Evolutionary conservation across 179 eudicot species (phyloP).

Genomic region (Spergularia azorica): DNA sequence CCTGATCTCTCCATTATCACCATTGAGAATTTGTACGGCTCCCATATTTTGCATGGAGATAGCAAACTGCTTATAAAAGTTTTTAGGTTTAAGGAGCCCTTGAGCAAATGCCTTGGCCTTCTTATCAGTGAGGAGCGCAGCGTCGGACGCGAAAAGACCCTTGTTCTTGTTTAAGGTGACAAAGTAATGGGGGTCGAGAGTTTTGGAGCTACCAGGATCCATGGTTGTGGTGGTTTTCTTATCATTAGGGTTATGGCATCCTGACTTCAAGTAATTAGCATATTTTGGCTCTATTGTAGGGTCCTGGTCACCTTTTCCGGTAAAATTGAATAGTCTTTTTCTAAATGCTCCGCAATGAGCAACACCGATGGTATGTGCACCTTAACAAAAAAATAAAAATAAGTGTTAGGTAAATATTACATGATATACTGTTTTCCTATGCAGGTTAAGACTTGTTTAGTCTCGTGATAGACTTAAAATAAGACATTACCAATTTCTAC

Average conservation of each 20-base stretch:
- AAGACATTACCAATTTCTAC: too few species aligned
- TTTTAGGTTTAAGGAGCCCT: neutral
- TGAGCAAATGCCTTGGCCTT: neutral
- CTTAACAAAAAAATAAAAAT: neutral
- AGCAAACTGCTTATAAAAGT: conserved; percentile 28
- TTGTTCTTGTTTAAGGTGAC: neutral
- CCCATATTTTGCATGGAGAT: conserved; percentile 31
- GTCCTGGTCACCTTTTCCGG: conserved; percentile 28
- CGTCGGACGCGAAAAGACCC: conserved; percentile 31
- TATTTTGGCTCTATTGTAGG: conserved; percentile 31
- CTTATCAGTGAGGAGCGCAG: conserved; percentile 20
- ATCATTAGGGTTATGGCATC: conserved; percentile 26
- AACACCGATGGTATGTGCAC: conserved; percentile 35
- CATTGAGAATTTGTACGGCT: conserved; percentile 25
- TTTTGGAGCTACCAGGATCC: conserved; percentile 25
- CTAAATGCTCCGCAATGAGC: conserved; percentile 23
- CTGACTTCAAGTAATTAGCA: conserved; percentile 11
- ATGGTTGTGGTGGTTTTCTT: conserved; percentile 17
- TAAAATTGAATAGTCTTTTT: conserved; percentile 28
- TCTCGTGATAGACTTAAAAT: too few species aligned
- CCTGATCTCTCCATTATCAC: conserved; percentile 30
- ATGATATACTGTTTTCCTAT: too few species aligned
- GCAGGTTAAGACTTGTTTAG: too few species aligned
- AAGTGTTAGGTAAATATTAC: neutral
- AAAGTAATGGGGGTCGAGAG: conserved; percentile 28